phyloP scores from a whole-genome alignment of 129 eudicot species.

The Tanacetum coccineum region DNA sequence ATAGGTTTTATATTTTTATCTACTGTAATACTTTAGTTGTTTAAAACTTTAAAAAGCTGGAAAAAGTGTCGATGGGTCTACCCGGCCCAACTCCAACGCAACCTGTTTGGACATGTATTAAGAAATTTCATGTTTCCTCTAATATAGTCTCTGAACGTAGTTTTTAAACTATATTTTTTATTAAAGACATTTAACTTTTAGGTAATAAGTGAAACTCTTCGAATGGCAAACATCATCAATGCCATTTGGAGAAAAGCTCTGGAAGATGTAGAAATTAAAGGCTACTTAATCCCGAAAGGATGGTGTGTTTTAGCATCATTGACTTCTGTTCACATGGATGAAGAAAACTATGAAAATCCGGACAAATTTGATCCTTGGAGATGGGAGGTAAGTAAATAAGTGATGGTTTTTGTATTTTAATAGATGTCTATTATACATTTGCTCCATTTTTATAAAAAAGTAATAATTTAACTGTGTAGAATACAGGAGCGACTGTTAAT shows the following conservation, averaged over 20 bases:
- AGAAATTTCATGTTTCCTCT: no score
- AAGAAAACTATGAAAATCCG: slow-evolving; percentile 70
- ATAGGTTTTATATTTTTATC: no score
- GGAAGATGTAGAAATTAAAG: slow-evolving; percentile 83
- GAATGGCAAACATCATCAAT: slow-evolving; percentile 89
- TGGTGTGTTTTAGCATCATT: slow-evolving; percentile 90
- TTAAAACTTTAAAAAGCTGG: no score
- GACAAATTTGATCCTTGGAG: slow-evolving; percentile 85
- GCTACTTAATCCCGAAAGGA: slow-evolving; percentile 87
- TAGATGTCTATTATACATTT: background rate
- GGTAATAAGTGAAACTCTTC: slow-evolving; percentile 93
- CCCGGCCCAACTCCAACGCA: no score
- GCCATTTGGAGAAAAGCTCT: slow-evolving; percentile 91
- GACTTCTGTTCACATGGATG: slow-evolving; percentile 95
- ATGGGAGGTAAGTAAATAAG: slow-evolving; percentile 85
- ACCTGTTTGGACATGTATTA: no score
- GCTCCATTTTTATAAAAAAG: background rate
- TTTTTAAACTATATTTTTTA: slow-evolving; percentile 1
- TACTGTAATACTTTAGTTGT: no score
- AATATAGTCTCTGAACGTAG: background rate
- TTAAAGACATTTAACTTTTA: slow-evolving; percentile 9
- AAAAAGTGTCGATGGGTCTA: no score
- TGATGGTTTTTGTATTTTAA: slow-evolving; percentile 2
- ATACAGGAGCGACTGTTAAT: slow-evolving; percentile 45
- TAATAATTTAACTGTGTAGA: slow-evolving; percentile 33